phyloP scores from a whole-genome alignment of 768 basidiomycete species.

The Punctularia strigosozonata region DNA sequence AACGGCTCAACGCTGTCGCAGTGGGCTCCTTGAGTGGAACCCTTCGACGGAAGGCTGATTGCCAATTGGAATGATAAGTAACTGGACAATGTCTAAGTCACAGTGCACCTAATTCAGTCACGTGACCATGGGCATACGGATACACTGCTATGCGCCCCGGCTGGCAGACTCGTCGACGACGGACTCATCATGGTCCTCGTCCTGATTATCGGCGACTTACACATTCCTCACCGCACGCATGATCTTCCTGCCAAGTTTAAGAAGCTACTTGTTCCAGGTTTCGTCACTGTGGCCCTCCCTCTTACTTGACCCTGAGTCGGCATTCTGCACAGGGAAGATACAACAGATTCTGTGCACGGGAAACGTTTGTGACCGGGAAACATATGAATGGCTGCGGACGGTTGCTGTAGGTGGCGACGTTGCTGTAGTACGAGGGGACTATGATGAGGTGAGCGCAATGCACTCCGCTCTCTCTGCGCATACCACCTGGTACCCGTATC shows the following conservation, averaged over 20 bases:
- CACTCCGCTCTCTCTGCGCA: background rate
- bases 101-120: no score
- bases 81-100: no score
- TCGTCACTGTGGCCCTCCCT: no score
- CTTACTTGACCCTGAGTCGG: no score
- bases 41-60: no score
- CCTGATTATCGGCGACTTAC: constrained; percentile 92
- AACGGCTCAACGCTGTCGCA: no score
- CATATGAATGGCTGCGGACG: constrained; percentile 89
- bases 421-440: constrained; percentile 86
- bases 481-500: no score
- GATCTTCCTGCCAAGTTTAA: constrained; percentile 95
- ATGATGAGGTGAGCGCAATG: constrained; percentile 65
- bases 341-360: constrained; percentile 97
- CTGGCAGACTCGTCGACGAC: no score
- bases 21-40: no score
- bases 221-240: constrained; percentile 84
- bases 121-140: no score
- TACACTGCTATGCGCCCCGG: no score
- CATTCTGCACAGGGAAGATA: constrained; percentile 91
- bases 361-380: constrained; percentile 95
- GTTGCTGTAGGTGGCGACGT: constrained; percentile 95
- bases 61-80: no score
- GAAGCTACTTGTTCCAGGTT: constrained; percentile 70
- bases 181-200: constrained; percentile 68